Percentiles rank a stretch among this genome's conserved stretches.
Conservation (phyloP, 2,329 filamentous ascomycete species). For the Colletotrichum zoysiae region DNA sequence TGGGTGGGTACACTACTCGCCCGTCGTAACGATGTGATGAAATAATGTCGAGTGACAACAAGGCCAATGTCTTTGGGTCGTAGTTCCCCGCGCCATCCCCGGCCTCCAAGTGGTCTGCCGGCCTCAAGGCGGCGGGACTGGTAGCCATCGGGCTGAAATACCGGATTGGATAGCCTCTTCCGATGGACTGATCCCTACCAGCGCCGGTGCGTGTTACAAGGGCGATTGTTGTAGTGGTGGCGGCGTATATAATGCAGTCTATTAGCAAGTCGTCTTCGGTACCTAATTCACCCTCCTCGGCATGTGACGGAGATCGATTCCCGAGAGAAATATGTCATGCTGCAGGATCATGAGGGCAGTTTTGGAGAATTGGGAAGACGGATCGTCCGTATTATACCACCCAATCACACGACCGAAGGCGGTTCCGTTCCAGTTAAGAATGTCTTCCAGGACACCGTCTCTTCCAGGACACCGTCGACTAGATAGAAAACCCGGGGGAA, state of each 20-base stretch:
- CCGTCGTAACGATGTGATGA: constrained; percentile 34
- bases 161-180: constrained; percentile 32
- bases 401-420: background rate
- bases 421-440: background rate
- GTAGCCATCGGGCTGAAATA: constrained; percentile 20
- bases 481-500: constrained; percentile 22
- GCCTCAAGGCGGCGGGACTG: constrained; percentile 10
- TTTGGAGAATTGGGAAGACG: constrained; percentile 24
- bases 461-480: background rate
- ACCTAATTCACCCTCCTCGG: constrained; percentile 8
- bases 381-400: background rate
- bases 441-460: background rate
- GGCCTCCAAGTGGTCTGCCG: constrained; percentile 8
- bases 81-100: constrained; percentile 17
- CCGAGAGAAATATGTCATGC: constrained; percentile 17
- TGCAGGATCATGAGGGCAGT: constrained; percentile 7
- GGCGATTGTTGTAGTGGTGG: background rate
- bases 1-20: background rate
- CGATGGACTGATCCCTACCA: constrained; percentile 25
- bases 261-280: background rate
- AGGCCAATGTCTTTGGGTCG: background rate
- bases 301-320: constrained; percentile 36
- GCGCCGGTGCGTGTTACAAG: constrained; percentile 20
- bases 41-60: constrained; percentile 17
- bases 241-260: background rate